A percentile compares a stretch with the other conserved stretches of the same genome.
These are phyloP conservation scores for Penicillium vulpinum DNA, from an alignment of 2,329 filamentous ascomycete species.

Conservation along the genomic window DNA sequence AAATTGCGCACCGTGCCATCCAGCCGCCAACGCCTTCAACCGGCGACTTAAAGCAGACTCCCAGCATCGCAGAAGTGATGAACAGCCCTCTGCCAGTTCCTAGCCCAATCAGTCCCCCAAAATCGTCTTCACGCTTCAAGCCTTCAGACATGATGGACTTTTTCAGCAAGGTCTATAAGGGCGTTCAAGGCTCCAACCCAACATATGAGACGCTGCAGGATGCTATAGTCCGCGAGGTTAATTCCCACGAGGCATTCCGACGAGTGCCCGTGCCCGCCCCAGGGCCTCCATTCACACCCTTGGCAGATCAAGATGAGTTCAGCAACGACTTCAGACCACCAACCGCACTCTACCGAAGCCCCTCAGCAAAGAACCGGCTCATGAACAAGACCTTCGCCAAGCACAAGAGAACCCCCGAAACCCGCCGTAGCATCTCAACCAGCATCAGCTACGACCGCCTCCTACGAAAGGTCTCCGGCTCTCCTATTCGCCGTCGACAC, in stretches of 20 bases:
- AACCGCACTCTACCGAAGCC: constrained; percentile 24
- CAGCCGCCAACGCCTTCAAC: constrained; percentile 39
- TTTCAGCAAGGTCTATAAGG: constrained; percentile 41
- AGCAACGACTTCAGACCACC: constrained; percentile 9
- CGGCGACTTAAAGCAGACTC: constrained; percentile 25
- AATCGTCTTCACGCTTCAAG: constrained; percentile 32
- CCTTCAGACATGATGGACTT: constrained; percentile 45
- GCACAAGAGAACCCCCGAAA: constrained; percentile 28
- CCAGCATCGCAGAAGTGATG: constrained; percentile 45
- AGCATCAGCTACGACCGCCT: constrained; percentile 22
- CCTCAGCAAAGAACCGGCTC: constrained; percentile 32
- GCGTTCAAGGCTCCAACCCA: constrained; percentile 34
- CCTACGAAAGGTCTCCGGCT: constrained; percentile 21
- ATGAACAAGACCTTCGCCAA: constrained; percentile 36
- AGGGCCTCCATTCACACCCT: constrained; percentile 39
- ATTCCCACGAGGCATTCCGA: constrained; percentile 46
- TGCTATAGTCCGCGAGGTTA: constrained; percentile 46
- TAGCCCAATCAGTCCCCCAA: constrained; percentile 21
- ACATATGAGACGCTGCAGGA: constrained; percentile 46
- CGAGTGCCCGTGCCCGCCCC: constrained; percentile 32
- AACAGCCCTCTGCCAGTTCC: constrained; percentile 40
- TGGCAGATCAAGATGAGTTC: constrained; percentile 26
- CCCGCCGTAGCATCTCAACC: constrained; percentile 33
- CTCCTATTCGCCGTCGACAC: constrained; percentile 36
- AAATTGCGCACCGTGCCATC: constrained; percentile 38